Conservation (phyloP, 1,284 basidiomycete species). For the Malassezia japonica region DNA sequence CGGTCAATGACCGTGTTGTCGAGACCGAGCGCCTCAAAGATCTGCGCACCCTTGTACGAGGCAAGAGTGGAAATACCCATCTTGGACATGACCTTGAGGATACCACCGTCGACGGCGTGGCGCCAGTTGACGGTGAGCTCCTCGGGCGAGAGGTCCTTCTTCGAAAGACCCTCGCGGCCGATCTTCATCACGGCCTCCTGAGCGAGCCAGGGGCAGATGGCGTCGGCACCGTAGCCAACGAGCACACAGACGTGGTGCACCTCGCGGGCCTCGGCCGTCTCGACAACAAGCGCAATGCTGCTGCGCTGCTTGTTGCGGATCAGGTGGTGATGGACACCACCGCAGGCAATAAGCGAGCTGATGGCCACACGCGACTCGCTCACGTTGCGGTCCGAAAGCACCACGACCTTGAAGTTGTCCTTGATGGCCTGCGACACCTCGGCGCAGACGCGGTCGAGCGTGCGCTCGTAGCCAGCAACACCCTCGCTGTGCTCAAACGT, state of each 20-base stretch:
- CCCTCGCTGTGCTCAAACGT: conserved; percentile 41
- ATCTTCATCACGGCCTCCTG: conserved; percentile 46
- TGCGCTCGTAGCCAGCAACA: conserved; percentile 34
- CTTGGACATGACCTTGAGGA: conserved; percentile 45
- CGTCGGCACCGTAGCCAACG: conserved; percentile 45
- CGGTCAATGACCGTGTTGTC: conserved; percentile 36
- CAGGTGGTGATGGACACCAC: conserved; percentile 46
- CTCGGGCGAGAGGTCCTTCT: conserved; percentile 30
- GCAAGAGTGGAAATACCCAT: conserved; percentile 45
- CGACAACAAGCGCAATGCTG: conserved; percentile 41
- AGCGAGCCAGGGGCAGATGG: conserved; percentile 45
- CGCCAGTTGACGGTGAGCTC: conserved; percentile 39
- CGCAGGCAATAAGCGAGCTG: conserved; percentile 38
- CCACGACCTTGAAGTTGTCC: conserved; percentile 32
- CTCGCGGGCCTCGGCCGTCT: conserved; percentile 44
- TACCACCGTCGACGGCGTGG: conserved; percentile 37
- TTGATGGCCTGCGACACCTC: conserved; percentile 40
- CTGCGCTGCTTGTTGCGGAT: conserved; percentile 45
- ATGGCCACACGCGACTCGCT: conserved; percentile 36
- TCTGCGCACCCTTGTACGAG: conserved; percentile 47
- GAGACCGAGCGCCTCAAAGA: conserved; percentile 44
- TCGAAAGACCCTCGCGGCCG: conserved; percentile 39
- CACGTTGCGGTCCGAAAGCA: conserved; percentile 42
- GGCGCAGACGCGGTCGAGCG: conserved; percentile 40
- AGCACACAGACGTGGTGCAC: conserved; percentile 46